Conservation (phyloP, 2,329 filamentous ascomycete species). For the Scedosporium dehoogii region DNA sequence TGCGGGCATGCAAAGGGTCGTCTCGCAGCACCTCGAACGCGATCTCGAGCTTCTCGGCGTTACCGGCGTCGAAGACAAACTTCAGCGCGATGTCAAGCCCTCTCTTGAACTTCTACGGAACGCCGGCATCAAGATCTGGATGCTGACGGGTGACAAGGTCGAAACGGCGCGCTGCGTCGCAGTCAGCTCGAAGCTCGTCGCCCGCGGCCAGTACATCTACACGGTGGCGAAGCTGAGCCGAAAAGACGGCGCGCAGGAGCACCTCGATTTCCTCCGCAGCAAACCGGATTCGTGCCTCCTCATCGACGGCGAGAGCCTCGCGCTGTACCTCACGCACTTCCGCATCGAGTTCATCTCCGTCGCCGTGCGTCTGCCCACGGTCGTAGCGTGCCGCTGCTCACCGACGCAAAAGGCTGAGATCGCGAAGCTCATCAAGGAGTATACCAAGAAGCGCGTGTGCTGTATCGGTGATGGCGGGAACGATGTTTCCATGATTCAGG, state of each 20-base stretch:
- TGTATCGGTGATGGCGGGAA: conserved; percentile 98
- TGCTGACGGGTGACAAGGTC: conserved; percentile 97
- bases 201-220: conserved; percentile 89
- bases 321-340: conserved; percentile 74
- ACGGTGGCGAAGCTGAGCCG: conserved; percentile 79
- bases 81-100: conserved; percentile 91
- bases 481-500: conserved; percentile 98
- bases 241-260: conserved; percentile 76
- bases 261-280: conserved; percentile 77
- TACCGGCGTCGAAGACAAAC: conserved; percentile 93
- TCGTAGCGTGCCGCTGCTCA: conserved; percentile 93
- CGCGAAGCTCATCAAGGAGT: conserved; percentile 77
- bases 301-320: conserved; percentile 87
- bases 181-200: conserved; percentile 87
- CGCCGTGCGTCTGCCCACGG: conserved; percentile 78
- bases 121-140: conserved; percentile 98
- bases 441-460: conserved; percentile 90
- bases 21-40: conserved; percentile 72
- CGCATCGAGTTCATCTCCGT: conserved; percentile 77
- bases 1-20: conserved; percentile 66
- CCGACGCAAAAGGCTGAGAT: conserved; percentile 96
- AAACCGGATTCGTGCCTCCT: conserved; percentile 82
- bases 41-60: conserved; percentile 92
- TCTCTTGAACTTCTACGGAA: conserved; percentile 92
- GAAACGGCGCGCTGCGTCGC: conserved; percentile 96